Conservation (phyloP, 805 yeast species). For the Yamadazyma scolyti region DNA sequence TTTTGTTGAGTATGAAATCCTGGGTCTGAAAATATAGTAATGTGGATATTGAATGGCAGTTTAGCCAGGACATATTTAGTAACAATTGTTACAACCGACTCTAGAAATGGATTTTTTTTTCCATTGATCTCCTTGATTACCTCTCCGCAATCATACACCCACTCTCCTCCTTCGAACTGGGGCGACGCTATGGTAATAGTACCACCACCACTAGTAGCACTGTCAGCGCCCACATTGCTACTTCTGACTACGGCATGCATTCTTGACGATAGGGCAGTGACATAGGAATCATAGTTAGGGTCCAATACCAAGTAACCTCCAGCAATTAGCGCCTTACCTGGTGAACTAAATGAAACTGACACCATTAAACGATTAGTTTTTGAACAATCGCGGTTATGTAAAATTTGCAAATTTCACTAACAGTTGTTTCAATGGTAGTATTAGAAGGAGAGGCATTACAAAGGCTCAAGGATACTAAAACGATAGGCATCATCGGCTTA, state of each 20-base stretch:
- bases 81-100: conserved; percentile 55
- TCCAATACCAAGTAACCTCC: conserved; percentile 94
- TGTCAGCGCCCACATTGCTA: background rate
- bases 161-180: conserved; percentile 67
- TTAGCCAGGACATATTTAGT: conserved; percentile 47
- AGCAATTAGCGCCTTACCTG: conserved; percentile 91
- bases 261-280: conserved; percentile 82
- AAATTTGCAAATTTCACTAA: background rate
- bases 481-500: conserved; percentile 87
- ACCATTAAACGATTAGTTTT: conserved; percentile 40
- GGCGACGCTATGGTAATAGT: conserved; percentile 61
- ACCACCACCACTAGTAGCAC: conserved; percentile 8
- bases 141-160: conserved; percentile 49
- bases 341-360: conserved; percentile 90
- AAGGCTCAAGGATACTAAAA: conserved; percentile 34
- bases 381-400: too few species aligned
- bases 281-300: conserved; percentile 70
- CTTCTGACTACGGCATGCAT: conserved; percentile 70
- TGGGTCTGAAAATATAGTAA: conserved; percentile 78
- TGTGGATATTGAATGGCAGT: conserved; percentile 28
- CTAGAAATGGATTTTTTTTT: conserved; percentile 67
- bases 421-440: conserved; percentile 58
- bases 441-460: conserved; percentile 9
- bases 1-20: conserved; percentile 80
- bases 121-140: conserved; percentile 24